A percentile compares a stretch with the other conserved stretches of the same genome.
phyloP scores from a whole-genome alignment of 176 grass and related monocot genomes.

The Triticum aestivum region IWGSC_CS_RefSeq_v2.1 NC_057797.1:472411770-472412269 shows the following conservation, averaged over 20 bases:
- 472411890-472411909: conserved; percentile 71
- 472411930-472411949: conserved; percentile 59
- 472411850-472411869: conserved; percentile 71
- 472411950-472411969: conserved; percentile 58
- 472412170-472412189: background rate
- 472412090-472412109: conserved; percentile 23
- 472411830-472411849: conserved; percentile 62
- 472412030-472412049: conserved; percentile 55
- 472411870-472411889: conserved; percentile 56
- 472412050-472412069: conserved; percentile 50
- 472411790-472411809: conserved; percentile 79
- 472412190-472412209: background rate
- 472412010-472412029: conserved; percentile 61
- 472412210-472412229: background rate
- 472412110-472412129: background rate
- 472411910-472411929: conserved; percentile 74
- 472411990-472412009: conserved; percentile 52
- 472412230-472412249: background rate
- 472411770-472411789: conserved; percentile 79
- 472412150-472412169: background rate
- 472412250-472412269: background rate
- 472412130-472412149: background rate
- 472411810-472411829: conserved; percentile 80
- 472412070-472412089: conserved; percentile 30
- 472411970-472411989: conserved; percentile 66